Evolutionary conservation across 805 yeast genomes (phyloP), one percentile per base, ranked within the genome.

Genomic region (Metschnikowia chrysomelidarum): DNA sequence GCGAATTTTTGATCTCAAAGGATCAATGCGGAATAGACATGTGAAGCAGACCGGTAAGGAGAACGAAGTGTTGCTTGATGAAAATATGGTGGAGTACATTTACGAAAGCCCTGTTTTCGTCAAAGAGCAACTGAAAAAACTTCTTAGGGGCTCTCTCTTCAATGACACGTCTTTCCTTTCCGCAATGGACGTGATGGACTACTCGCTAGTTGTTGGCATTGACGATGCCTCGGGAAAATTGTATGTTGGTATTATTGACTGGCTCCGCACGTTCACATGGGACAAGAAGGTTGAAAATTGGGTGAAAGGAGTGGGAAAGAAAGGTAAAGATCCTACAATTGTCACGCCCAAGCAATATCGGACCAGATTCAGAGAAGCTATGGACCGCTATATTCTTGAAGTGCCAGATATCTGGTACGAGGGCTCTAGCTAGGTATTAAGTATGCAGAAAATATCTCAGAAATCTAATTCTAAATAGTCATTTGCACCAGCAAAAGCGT

Each of bases 121-220:
- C 5, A 71, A 91, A 40, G 97, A 91, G 51, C 89, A 88, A 50
- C 91, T 88, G 54, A 93, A 93, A 55, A 81, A 85, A 49, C 62
- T 88, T 24, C 59, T 93, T 31, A 66, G 96, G 30, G 91, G 96
- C 0, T 89, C 96, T 0, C 62, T 93, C 19, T 93, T 95, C 83
- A 93, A 94, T 54, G 99, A 93, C 52, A 93, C 98, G 0, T 66
- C 93, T 11, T 94, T 93, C 56, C 64, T 93, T 35, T 88, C 95
- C 3, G 93, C 94, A 52, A 87, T 93, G 95, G 95, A 93, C 54
- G 98, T 93, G 5, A 93, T 93, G 99, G 99, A 93, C 59, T 93
- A 93, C 54, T 91, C 98, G 0, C 67, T 93, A 45, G 96, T 93
- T 7, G 82, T 93, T 41, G 99, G 98, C 0, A 86, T 93, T 25